Evolutionary conservation across 306 rosid genomes (phyloP), one percentile per base, ranked within the genome.

Genomic region (Acacia melanoxylon): DNA sequence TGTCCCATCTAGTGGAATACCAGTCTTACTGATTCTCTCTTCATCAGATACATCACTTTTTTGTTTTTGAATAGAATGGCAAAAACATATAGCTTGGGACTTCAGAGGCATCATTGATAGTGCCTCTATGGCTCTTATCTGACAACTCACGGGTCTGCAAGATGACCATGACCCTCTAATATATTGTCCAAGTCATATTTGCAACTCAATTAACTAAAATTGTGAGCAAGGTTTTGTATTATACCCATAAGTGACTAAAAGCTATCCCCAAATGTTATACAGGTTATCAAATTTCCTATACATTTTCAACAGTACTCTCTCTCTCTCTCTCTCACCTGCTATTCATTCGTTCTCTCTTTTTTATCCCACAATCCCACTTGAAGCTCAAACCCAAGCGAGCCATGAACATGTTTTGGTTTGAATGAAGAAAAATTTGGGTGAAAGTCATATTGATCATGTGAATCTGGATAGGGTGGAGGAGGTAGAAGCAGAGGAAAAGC

Each of bases 401-500:
- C 67, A 41, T 48, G 54, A 42, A 69, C 37, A 74, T 45, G 62
- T 59, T 72, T 67, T 40, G 49, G 49, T 76, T 68, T 74, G 52
- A 48, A 0, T 51, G 72, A 33, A 78, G 10, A 65, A 75, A 74
- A 52, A 49, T 31, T 52, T 45, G 41, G 56, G 84, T 48, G 67
- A 77, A 72, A 79, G 75, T 80, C 79, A 83, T 63, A 61, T 79
- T 72, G 78, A 54, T 83, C 92, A 86, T 88, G 94, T 86, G 94
- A 87, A 68, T 84, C 22, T 46, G 76, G 90, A 88, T 79, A 89
- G 87, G 86, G 45, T 46, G 83, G 86, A 82, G 71, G 52, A 48
- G 69, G 8, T 6, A 66, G 62, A 85, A 66, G 72, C 33, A 82
- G 79, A 78, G 81, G 76, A 78, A 56, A 76, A 77, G 85, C 85